Conservation (phyloP, 768 basidiomycete species). For the Cyathus striatus region DNA sequence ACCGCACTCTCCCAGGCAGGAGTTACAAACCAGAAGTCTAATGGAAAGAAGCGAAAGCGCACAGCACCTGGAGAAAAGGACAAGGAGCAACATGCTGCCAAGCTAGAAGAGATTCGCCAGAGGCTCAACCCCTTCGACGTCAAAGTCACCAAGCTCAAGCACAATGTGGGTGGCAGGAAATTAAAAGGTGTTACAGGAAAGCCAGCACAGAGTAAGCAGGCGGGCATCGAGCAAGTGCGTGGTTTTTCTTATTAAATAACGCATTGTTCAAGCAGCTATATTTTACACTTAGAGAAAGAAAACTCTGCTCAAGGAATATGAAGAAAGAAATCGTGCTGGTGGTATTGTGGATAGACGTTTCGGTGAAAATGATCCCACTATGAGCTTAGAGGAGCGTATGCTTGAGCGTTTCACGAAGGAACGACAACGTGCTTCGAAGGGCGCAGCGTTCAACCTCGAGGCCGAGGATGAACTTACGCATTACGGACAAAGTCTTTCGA, state of each 20-base stretch:
- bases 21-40: slow-evolving; percentile 46
- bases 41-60: slow-evolving; percentile 69
- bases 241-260: slow-evolving; percentile 1
- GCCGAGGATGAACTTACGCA: slow-evolving; percentile 90
- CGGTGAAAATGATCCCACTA: slow-evolving; percentile 88
- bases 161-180: slow-evolving; percentile 87
- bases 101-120: slow-evolving; percentile 78
- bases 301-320: slow-evolving; percentile 83
- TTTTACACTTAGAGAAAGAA: slow-evolving; percentile 90
- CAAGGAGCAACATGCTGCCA: slow-evolving; percentile 76
- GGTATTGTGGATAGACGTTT: slow-evolving; percentile 93
- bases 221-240: slow-evolving; percentile 83
- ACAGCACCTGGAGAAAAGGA: slow-evolving; percentile 60
- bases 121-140: slow-evolving; percentile 92
- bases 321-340: slow-evolving; percentile 76
- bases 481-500: slow-evolving; percentile 85
- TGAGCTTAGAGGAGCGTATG: slow-evolving; percentile 97
- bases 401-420: slow-evolving; percentile 93
- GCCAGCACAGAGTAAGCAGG: slow-evolving; percentile 86
- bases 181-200: slow-evolving; percentile 78
- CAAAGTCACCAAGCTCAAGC: slow-evolving; percentile 88
- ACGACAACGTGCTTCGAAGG: slow-evolving; percentile 73
- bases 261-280: slow-evolving; percentile 5
- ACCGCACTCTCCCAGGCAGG: slow-evolving; percentile 78
- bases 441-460: slow-evolving; percentile 81